Evolutionary conservation across 1,284 basidiomycete species (phyloP).

Genomic region (Anthracocystis panici-leucophaei): DNA sequence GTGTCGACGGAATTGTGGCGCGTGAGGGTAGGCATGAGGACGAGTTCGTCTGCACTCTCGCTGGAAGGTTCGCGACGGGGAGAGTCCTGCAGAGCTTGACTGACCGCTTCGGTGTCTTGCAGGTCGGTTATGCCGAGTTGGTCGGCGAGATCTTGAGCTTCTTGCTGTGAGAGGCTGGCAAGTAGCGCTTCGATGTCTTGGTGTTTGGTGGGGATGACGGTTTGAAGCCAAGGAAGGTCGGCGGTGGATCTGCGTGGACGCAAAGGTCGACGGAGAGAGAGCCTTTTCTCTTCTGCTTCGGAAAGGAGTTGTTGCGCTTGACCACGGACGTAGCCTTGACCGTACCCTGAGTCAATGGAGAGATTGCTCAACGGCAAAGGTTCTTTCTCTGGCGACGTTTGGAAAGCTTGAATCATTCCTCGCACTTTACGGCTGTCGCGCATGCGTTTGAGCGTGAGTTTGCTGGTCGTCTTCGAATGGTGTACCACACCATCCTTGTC

Average conservation of each 20-base stretch:
- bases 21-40: conserved; percentile 27
- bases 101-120: conserved; percentile 33
- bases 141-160: conserved; percentile 48
- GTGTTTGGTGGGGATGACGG: conserved; percentile 6
- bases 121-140: conserved; percentile 49
- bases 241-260: conserved; percentile 45
- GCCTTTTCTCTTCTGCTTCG: conserved; percentile 47
- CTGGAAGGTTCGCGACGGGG: conserved; percentile 9
- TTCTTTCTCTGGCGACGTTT: conserved; percentile 40
- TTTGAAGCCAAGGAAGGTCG: conserved; percentile 42
- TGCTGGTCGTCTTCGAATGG: conserved; percentile 42
- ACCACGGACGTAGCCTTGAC: conserved; percentile 50
- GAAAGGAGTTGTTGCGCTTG: conserved; percentile 52
- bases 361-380: conserved; percentile 16
- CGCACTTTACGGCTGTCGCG: conserved; percentile 56
- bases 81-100: conserved; percentile 9
- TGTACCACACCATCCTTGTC: conserved; percentile 29
- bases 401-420: conserved; percentile 60
- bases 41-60: conserved; percentile 23
- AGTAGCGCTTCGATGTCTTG: conserved; percentile 47
- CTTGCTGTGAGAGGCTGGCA: conserved; percentile 35
- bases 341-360: conserved; percentile 38
- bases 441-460: conserved; percentile 58
- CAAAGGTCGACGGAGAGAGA: conserved; percentile 34
- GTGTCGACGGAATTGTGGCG: conserved; percentile 22